A percentile compares a stretch with the other conserved stretches of the same genome.
Evolutionary conservation across 2,329 filamentous ascomycete species (phyloP).

Genomic region (Knufia fluminis): DNA sequence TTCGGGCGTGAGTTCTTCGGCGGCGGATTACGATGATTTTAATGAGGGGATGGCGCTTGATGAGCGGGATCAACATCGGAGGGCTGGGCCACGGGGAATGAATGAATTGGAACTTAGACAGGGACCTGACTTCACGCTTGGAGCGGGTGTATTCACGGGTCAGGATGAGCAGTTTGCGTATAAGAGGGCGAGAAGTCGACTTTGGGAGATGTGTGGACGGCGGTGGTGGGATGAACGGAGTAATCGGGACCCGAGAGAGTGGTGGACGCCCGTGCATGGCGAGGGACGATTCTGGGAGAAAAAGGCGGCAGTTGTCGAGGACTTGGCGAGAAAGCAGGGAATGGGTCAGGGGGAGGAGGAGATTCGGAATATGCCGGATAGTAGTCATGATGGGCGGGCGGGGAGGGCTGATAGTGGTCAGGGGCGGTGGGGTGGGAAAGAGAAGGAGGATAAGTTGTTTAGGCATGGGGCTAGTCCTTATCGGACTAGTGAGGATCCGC

Average conservation of each 20-base stretch:
- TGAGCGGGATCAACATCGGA: conserved; percentile 3
- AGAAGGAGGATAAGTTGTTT: conserved; percentile 31
- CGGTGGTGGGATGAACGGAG: conserved; percentile 59
- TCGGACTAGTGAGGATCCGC: conserved; percentile 34
- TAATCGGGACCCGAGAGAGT: conserved; percentile 43
- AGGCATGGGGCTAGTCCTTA: conserved; percentile 39
- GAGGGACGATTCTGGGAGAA: conserved; percentile 61
- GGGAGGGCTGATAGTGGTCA: conserved; percentile 15
- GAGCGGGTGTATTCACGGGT: conserved; percentile 58
- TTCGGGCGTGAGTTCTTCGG: conserved; percentile 13
- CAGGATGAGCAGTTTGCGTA: conserved; percentile 78
- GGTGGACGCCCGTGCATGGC: conserved; percentile 59
- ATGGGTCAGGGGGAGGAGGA: conserved; percentile 5
- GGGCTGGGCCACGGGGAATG: conserved; percentile 4
- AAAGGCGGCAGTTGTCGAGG: conserved; percentile 1
- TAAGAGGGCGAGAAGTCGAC: conserved; percentile 62
- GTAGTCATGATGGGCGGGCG: conserved; percentile 18
- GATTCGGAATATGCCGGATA: conserved; percentile 1
- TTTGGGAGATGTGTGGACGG: conserved; percentile 72
- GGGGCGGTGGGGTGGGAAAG: background rate
- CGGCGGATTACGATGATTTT: conserved; percentile 14
- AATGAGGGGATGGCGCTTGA: conserved; percentile 10
- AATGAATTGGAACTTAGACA: conserved; percentile 9
- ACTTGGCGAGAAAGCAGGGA: background rate
- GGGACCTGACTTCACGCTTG: conserved; percentile 54